These are phyloP conservation scores for Leccinum subrobustum DNA, from an alignment of 1,284 basidiomycete genomes.

Conservation along the genomic window DNA sequence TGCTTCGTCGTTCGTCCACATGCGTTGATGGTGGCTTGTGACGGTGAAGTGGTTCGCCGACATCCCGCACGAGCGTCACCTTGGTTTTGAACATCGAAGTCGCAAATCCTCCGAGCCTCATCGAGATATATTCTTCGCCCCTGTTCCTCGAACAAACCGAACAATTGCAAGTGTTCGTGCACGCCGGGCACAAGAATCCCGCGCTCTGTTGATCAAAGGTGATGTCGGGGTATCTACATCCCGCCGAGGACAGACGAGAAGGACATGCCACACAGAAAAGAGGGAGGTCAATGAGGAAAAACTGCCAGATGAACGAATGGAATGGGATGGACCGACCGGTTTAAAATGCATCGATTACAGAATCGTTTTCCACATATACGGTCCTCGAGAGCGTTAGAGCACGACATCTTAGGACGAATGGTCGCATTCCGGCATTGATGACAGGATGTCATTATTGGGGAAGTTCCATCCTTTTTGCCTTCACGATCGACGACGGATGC, in stretches of 20 bases:
- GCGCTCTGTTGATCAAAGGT: slow-evolving; percentile 28
- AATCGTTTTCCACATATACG: slow-evolving; percentile 31
- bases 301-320: not conserved
- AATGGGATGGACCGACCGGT: slow-evolving; percentile 23
- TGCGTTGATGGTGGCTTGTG: not conserved
- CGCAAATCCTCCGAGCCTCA: slow-evolving; percentile 28
- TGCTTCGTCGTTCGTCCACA: not conserved
- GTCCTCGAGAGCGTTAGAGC: slow-evolving; percentile 21
- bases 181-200: slow-evolving; percentile 31
- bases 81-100: slow-evolving; percentile 23
- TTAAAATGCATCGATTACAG: slow-evolving; percentile 28
- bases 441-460: slow-evolving; percentile 17
- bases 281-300: slow-evolving; percentile 10
- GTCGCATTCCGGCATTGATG: slow-evolving; percentile 28
- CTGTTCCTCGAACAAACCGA: slow-evolving; percentile 25
- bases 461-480: not conserved
- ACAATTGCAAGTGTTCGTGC: slow-evolving; percentile 33
- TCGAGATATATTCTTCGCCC: slow-evolving; percentile 33
- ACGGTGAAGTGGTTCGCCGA: not conserved
- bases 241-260: not conserved
- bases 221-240: slow-evolving; percentile 30
- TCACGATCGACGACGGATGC: not conserved
- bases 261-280: not conserved
- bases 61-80: slow-evolving; percentile 29
- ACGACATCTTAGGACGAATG: slow-evolving; percentile 30